Evolutionary conservation across 768 basidiomycete genomes (phyloP).

Genomic region (Mycena olivaceomarginata): DNA sequence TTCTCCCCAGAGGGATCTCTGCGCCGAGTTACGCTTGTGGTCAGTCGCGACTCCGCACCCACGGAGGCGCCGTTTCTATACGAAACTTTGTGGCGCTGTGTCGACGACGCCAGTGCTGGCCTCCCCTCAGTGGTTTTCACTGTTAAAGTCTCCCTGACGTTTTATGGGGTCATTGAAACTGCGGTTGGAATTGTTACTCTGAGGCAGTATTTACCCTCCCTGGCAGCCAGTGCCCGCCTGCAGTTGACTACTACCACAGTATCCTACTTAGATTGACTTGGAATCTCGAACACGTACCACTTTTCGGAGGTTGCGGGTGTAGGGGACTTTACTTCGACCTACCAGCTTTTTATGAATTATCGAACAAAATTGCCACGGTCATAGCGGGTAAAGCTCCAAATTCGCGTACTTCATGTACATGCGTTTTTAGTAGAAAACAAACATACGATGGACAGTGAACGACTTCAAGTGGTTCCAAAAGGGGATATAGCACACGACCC

Average conservation of each 20-base stretch:
- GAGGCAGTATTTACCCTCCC: background rate
- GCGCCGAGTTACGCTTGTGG: background rate
- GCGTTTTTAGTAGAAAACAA: no score
- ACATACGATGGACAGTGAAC: no score
- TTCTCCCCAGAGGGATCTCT: background rate
- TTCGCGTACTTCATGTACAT: no score
- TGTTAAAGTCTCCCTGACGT: background rate
- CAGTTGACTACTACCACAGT: background rate
- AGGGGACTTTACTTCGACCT: no score
- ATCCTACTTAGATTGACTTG: background rate
- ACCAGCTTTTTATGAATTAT: no score
- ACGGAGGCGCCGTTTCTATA: background rate
- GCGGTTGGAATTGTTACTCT: background rate
- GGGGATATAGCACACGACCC: background rate
- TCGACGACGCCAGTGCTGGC: background rate
- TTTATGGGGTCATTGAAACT: background rate
- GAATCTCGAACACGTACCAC: no score
- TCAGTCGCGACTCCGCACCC: background rate
- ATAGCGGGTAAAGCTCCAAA: no score
- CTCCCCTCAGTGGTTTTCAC: background rate
- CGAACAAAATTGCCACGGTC: no score
- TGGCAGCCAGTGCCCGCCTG: background rate
- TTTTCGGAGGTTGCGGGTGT: no score
- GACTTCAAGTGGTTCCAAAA: no score
- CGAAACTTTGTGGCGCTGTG: background rate